Conservation (phyloP, 2,329 filamentous ascomycete genomes). For the Zarea fungicola region DNA sequence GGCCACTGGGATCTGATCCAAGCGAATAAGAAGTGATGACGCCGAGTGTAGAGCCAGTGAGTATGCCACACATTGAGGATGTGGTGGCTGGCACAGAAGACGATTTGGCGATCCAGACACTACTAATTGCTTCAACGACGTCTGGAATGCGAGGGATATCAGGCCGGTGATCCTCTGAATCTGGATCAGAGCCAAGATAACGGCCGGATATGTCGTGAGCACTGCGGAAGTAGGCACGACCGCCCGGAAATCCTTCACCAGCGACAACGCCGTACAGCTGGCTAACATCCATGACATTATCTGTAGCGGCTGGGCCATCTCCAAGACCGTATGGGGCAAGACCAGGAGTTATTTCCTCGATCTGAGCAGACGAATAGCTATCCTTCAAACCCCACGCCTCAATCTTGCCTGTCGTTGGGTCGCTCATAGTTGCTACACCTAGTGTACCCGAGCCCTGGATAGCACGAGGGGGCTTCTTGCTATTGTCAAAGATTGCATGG, state of each 20-base stretch:
- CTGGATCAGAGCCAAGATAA: constrained; percentile 60
- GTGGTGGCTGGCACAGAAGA: constrained; percentile 65
- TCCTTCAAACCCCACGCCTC: constrained; percentile 80
- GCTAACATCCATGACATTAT: constrained; percentile 88
- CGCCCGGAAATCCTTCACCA: constrained; percentile 81
- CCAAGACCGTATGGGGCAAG: constrained; percentile 73
- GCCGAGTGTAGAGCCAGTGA: constrained; percentile 78
- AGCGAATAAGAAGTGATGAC: constrained; percentile 78
- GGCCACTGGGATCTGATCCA: constrained; percentile 51
- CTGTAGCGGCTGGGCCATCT: constrained; percentile 69
- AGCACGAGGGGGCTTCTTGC: constrained; percentile 70
- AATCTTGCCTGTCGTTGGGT: constrained; percentile 69
- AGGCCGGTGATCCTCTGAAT: constrained; percentile 55
- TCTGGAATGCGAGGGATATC: constrained; percentile 74
- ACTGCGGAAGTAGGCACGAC: constrained; percentile 71
- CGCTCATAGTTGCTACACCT: constrained; percentile 73
- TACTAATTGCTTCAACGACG: constrained; percentile 65
- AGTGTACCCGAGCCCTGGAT: constrained; percentile 79
- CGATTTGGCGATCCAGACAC: constrained; percentile 88
- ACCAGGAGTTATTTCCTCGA: constrained; percentile 70
- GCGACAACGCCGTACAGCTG: constrained; percentile 77
- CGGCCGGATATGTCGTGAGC: constrained; percentile 70
- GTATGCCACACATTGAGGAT: constrained; percentile 71
- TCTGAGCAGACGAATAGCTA: constrained; percentile 67
- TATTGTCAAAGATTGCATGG: constrained; percentile 67